Percentiles rank a stretch among this genome's conserved stretches.
These are phyloP conservation scores for Sporothrix brunneoviolacea DNA, from an alignment of 2,329 filamentous ascomycete species.

Conservation along the genomic window DNA sequence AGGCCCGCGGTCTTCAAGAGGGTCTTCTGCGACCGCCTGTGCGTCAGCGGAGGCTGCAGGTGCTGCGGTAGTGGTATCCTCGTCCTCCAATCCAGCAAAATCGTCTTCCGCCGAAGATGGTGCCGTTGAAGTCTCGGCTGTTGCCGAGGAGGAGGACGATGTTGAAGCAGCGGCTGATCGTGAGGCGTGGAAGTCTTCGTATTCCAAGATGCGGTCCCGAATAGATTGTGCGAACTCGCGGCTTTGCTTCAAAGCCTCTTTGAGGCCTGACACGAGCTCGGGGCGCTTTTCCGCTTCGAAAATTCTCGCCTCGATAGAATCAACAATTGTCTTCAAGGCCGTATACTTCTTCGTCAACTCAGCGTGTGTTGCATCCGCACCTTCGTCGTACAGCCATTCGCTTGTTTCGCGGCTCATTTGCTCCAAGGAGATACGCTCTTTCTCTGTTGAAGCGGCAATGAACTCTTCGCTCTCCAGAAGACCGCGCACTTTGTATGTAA, in stretches of 20 bases:
- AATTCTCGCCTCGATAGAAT: constrained; percentile 68
- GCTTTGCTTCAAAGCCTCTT: constrained; percentile 65
- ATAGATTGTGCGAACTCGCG: constrained; percentile 64
- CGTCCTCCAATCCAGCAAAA: constrained; percentile 75
- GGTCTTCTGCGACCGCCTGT: constrained; percentile 29
- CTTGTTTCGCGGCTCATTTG: constrained; percentile 61
- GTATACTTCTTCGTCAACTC: constrained; percentile 71
- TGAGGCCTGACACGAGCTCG: constrained; percentile 57
- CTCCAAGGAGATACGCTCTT: constrained; percentile 60
- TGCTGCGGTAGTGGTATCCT: constrained; percentile 33
- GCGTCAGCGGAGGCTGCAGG: constrained; percentile 28
- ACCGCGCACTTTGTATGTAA: constrained; percentile 83
- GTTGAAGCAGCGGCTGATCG: constrained; percentile 41
- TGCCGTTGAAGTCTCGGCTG: constrained; percentile 31
- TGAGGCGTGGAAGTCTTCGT: constrained; percentile 55
- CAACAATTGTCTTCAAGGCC: constrained; percentile 68
- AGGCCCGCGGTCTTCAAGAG: constrained; percentile 41
- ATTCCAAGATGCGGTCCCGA: constrained; percentile 61
- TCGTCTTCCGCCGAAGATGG: constrained; percentile 40
- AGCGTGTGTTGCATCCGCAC: constrained; percentile 66
- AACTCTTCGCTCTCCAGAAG: constrained; percentile 73
- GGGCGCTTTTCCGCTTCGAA: constrained; percentile 68
- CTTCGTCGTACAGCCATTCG: constrained; percentile 89
- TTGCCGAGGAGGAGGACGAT: constrained; percentile 36
- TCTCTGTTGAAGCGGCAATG: constrained; percentile 60